Evolutionary conservation across 2,329 filamentous ascomycete species (phyloP), one percentile per base, ranked within the genome.

Genomic region (Pyrenophora tritici-repentis): DNA sequence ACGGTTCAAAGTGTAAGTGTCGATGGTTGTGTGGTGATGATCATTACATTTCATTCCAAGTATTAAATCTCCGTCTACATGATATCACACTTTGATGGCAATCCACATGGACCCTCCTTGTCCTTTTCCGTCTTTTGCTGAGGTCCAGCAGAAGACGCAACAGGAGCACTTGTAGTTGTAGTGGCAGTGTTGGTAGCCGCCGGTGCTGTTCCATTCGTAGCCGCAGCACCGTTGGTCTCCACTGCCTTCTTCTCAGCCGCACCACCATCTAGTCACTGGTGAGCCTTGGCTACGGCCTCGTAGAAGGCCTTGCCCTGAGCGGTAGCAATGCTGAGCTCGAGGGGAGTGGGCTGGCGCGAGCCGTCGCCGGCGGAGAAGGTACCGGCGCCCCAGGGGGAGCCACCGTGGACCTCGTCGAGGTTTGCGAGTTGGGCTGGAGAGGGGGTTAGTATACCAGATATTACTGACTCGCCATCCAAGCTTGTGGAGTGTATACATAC

Each of bases 381-480:
- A 71, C 94, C 94, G 29, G 93, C 92, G 67, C 93, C 94, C 94
- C 94, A 99, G 33, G 94, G 82, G 55, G 83, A 86, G 56, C 94
- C 94, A 69, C 94, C 94, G 73, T 89, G 90, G 58, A 94, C 82
- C 81, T 97, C 91, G 24, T 71, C 72, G 31, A 96, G 75, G 77
- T 92, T 87, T 60, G 86, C 73, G 60, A 96, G 77, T 58, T 85
- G 77, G 53, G 72, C 62, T 66, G 35, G 1, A n/a, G 32, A 34
- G 36, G 42, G 42, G 50, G 47, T 36, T 22, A 47, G 42, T 14
- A 7, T 7, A 6, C 6, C 16, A 24, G 8, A 16, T 13, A 8
- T 24, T 9, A 6, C 13, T 16, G n/a, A 12, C 3, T n/a, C 10
- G 2, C 16, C 8, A 22, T 4, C 16, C 8, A 22, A 29, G 18